These are phyloP conservation scores for Ambrosia hybrid DNA, from an alignment of 140 eudicot genomes.

Conservation along the genomic window DNA sequence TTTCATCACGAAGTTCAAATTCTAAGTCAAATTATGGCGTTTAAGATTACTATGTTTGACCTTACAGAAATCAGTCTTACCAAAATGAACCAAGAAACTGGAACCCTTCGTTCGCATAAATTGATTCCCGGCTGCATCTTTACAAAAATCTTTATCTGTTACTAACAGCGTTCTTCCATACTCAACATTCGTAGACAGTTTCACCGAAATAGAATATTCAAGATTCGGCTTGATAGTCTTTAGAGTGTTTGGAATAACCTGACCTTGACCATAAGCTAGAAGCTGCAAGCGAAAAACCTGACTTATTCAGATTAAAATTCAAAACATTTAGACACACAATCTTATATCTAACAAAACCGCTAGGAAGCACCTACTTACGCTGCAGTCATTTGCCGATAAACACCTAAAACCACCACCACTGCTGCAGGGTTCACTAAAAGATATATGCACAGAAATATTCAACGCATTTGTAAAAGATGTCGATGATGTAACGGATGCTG, in stretches of 20 bases:
- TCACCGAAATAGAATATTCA: conserved; percentile 54
- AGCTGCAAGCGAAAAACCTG: conserved; percentile 50
- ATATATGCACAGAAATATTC: conserved; percentile 56
- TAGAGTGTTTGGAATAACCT: conserved; percentile 68
- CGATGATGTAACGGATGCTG: conserved; percentile 61
- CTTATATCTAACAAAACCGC: conserved; percentile 13
- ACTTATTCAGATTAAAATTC: conserved; percentile 6
- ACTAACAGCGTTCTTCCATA: conserved; percentile 75
- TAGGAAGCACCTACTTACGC: conserved; percentile 70
- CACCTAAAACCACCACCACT: conserved; percentile 69
- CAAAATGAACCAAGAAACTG: conserved; percentile 59
- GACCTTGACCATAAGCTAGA: conserved; percentile 80
- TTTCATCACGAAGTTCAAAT: neutral
- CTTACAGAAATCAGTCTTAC: conserved; percentile 38
- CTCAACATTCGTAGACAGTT: conserved; percentile 45
- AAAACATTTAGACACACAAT: conserved; percentile 4
- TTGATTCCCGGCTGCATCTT: conserved; percentile 77
- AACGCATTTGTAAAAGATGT: conserved; percentile 64
- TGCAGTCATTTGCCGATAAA: conserved; percentile 69
- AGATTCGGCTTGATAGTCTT: conserved; percentile 57
- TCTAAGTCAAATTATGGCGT: neutral
- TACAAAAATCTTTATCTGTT: conserved; percentile 68
- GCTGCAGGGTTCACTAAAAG: conserved; percentile 78
- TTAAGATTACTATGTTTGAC: conserved; percentile 13
- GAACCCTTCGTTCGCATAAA: conserved; percentile 61